Percentiles rank a stretch among this genome's conserved stretches.
These are phyloP conservation scores for Colletotrichum cordylinicola DNA, from an alignment of 2,329 filamentous ascomycete genomes.

Conservation along the genomic window DNA sequence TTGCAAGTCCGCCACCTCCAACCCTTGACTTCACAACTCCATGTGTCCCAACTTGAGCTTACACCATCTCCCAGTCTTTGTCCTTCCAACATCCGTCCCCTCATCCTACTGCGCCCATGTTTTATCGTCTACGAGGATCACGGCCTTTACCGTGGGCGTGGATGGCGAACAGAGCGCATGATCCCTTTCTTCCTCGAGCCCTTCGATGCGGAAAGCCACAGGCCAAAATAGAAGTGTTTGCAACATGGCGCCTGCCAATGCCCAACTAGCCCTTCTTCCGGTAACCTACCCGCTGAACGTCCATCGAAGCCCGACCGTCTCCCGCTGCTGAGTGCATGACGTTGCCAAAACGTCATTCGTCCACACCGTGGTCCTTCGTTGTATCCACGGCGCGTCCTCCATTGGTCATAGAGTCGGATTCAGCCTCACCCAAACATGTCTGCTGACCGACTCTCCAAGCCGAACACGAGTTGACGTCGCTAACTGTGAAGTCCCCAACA, in stretches of 20 bases:
- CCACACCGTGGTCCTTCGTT: background rate
- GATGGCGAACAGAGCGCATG: background rate
- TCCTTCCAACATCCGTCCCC: background rate
- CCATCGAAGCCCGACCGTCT: background rate
- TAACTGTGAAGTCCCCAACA: too few species aligned
- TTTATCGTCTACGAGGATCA: background rate
- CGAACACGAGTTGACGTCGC: too few species aligned
- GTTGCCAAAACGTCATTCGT: background rate
- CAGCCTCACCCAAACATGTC: too few species aligned
- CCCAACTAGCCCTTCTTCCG: background rate
- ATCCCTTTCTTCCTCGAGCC: background rate
- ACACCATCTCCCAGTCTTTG: background rate
- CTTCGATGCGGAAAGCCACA: background rate
- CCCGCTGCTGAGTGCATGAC: background rate
- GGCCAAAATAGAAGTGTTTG: background rate
- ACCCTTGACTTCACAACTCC: background rate
- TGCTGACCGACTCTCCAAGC: too few species aligned
- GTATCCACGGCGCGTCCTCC: background rate
- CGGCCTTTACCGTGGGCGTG: background rate
- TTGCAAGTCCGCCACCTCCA: background rate
- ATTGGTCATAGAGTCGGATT: too few species aligned
- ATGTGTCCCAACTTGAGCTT: background rate
- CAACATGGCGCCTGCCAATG: background rate
- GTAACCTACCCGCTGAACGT: background rate
- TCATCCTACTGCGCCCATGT: background rate